Percentiles rank a stretch among this genome's conserved stretches.
These are phyloP conservation scores for Pyrrhoderma lamaoense DNA, from an alignment of 1,284 basidiomycete species.

Conservation along the genomic window DNA sequence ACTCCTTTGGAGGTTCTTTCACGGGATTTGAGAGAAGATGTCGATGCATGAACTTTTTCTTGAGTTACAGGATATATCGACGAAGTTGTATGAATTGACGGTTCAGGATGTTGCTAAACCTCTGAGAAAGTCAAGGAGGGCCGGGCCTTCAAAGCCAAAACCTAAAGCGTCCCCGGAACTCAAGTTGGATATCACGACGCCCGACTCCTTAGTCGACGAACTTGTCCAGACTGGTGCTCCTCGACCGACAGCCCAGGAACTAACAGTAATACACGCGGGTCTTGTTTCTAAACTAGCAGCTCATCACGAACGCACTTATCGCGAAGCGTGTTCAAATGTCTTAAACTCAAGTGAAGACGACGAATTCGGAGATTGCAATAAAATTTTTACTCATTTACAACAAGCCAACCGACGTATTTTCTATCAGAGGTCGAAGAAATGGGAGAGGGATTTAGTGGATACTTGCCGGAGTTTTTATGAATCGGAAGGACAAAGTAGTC, in stretches of 20 bases:
- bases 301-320: neutral
- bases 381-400: neutral
- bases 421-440: neutral
- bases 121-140: no score
- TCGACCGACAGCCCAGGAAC: neutral
- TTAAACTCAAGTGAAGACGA: neutral
- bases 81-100: neutral
- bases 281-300: neutral
- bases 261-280: neutral
- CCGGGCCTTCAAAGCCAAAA: neutral
- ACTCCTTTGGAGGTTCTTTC: no score
- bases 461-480: neutral
- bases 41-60: neutral
- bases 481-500: neutral
- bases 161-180: neutral
- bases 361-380: neutral
- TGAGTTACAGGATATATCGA: constrained; percentile 1
- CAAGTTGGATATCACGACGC: neutral
- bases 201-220: neutral
- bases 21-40: no score
- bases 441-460: neutral
- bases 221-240: neutral
- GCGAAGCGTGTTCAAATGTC: neutral
- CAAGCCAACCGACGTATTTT: neutral
- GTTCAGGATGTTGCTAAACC: no score